Base-by-base conservation (phyloP, 345 rosid species). In the Brassica cretica region DNA sequence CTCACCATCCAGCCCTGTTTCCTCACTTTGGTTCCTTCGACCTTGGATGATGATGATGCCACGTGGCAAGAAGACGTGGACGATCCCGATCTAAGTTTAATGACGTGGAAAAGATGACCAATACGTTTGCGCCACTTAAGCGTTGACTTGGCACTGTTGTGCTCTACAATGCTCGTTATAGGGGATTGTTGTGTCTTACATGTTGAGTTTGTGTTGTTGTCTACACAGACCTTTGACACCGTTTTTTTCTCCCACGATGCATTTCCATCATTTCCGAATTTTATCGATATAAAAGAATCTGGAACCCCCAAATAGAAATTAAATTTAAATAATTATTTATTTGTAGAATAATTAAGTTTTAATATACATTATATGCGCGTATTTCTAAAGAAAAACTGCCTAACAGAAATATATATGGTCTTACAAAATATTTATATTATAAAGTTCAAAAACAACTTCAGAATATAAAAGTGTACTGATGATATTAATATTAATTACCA, bases 201-300 rank as follows among this genome's bases (percentile, higher is more conserved):
- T 83, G 81, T 74, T 84, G 73, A 18, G 76, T 64, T 29, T 53
- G 69, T 53, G 84, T 84, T 27, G 30, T 27, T 80, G 69, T 86
- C 89, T 1, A 84, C 71, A 46, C 88, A 84, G 39, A 83, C 84
- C 76, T 92, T 89, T 19, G 95, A 82, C 68, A 83, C 71, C 73
- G 82, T 84, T 76, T 85, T 86, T 80, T 86, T 93, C 72, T 93
- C 99, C 99, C 99, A 93, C 5, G 91, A 93, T 9, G 93, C 92
- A 46, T 77, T 86, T 3, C 98, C 99, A 78, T 91, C 88, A 69
- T 88, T 84, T 81, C 88, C 98, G 75, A 95, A 93, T 80, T 91
- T 89, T 15, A 95, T 95, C 6, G 98, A 93, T 80, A 95, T 95
- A 72, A 95, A 95, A 0, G 99, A 91, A 68, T 91, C 99, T 93